Evolutionary conservation across 2,329 filamentous ascomycete species (phyloP), one percentile per base, ranked within the genome.

Genomic region (Chaetomiaceae sp.): DNA sequence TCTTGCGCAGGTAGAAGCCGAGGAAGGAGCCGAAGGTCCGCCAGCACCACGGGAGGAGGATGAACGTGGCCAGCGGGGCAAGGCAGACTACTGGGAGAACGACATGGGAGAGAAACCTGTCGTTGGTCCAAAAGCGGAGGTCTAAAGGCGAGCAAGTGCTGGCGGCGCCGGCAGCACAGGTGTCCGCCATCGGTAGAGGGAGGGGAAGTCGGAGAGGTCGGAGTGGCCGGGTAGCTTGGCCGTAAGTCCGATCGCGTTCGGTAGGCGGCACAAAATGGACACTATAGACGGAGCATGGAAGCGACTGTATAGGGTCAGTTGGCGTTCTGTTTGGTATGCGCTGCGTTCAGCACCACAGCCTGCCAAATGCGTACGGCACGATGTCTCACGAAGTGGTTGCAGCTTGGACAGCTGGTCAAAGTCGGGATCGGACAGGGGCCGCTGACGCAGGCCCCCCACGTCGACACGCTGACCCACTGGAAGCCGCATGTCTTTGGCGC

Each of bases 1-100:
- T 81, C 60, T 74, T 79, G 44, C 70, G 71, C 47, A 88, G 66
- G 54, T 78, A 75, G 69, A 73, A 84, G 52, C 83, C 84, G 18
- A 81, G 56, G 4, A 65, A 55, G 6, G 62, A 58, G 15, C 76
- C 75, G 1, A 69, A 32, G 3, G 60, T 56, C 6, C 61, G 62
- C 53, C 66, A 64, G 24, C 77, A 46, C 15, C 63, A 42, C 15
- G 66, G 66, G 29, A 69, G 54, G 7, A 52, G 9, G 27, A 52
- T 8, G 22, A 52, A 19, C 15, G 37, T 38, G 3, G 34, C 27
- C 15, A 57, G 35, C 22, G 50, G 51, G 8, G 42, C 19, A 3
- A 42, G 18, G 14, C 33, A 33, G 9, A 47, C 15, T 2, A 29
- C 6, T 10, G 35, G 34, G 11, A 55, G 35, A 30, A 34, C 29